These are phyloP conservation scores for Sporisorium exsertum DNA, from an alignment of 1,284 basidiomycete species.

Conservation along the genomic window DNA sequence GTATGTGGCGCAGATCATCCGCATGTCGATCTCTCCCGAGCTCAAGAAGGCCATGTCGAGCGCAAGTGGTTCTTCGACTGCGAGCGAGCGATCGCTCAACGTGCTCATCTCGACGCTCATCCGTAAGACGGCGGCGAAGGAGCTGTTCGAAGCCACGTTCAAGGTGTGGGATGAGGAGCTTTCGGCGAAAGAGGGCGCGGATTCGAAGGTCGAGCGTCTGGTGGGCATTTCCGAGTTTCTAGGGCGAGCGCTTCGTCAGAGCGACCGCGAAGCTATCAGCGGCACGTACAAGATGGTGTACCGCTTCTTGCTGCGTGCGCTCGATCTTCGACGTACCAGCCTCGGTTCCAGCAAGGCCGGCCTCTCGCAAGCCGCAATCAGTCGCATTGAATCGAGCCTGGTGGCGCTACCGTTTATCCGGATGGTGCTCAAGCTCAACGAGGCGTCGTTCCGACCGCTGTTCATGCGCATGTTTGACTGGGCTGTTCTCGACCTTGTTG, in stretches of 20 bases:
- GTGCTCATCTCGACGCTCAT: conserved; percentile 38
- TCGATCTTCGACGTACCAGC: conserved; percentile 75
- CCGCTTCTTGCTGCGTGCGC: conserved; percentile 83
- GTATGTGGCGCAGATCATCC: conserved; percentile 42
- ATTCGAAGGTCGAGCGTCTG: conserved; percentile 25
- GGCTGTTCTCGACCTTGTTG: conserved; percentile 79
- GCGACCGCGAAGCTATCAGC: conserved; percentile 72
- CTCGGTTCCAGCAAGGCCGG: background rate
- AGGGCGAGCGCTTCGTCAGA: conserved; percentile 53
- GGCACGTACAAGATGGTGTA: conserved; percentile 81
- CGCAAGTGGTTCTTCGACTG: conserved; percentile 38
- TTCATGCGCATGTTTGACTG: conserved; percentile 94
- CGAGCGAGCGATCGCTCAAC: conserved; percentile 45
- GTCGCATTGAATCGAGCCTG: conserved; percentile 71
- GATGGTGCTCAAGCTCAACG: conserved; percentile 91
- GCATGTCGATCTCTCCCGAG: conserved; percentile 43
- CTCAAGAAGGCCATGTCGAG: conserved; percentile 43
- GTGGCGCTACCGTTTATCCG: conserved; percentile 81
- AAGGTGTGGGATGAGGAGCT: conserved; percentile 53
- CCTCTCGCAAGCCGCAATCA: conserved; percentile 69
- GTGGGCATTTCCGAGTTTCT: conserved; percentile 59
- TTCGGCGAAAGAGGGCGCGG: conserved; percentile 1
- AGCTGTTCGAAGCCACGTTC: conserved; percentile 50
- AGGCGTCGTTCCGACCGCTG: conserved; percentile 89
- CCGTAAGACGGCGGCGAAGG: conserved; percentile 39